phyloP scores from a whole-genome alignment of 1,139 yeast genomes.

The Debaryomyces subglobosus region DNA sequence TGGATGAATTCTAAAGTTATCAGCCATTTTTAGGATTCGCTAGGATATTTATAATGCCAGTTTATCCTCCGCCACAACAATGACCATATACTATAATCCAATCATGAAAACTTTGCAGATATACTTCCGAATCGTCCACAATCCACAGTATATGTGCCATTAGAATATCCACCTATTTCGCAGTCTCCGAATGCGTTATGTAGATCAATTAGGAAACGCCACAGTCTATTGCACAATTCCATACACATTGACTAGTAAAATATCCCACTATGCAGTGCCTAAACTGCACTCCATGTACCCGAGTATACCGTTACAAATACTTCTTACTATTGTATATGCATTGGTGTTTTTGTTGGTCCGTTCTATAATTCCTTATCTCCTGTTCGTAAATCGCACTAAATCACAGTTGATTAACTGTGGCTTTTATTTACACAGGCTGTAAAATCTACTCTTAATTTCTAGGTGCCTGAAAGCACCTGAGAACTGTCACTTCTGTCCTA shows the following conservation, averaged over 20 bases:
- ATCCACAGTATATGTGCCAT: not conserved
- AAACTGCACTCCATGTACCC: not conserved
- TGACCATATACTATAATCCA: not conserved
- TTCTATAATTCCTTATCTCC: not conserved
- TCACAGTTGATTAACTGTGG: not conserved
- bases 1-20: not conserved
- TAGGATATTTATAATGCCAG: not conserved
- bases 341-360: not conserved
- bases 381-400: not conserved
- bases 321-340: not conserved
- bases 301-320: not conserved
- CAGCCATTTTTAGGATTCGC: not conserved
- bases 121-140: not conserved
- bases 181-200: not conserved
- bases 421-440: not conserved
- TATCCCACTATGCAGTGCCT: not conserved
- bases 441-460: not conserved
- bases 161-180: not conserved
- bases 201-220: not conserved
- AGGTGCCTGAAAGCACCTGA: not conserved
- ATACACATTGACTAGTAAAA: not conserved
- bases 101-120: not conserved
- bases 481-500: not conserved
- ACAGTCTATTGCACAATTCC: not conserved
- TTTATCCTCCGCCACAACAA: not conserved